Base-by-base conservation (phyloP, 805 yeast genomes). In the Candida schatavii region DNA sequence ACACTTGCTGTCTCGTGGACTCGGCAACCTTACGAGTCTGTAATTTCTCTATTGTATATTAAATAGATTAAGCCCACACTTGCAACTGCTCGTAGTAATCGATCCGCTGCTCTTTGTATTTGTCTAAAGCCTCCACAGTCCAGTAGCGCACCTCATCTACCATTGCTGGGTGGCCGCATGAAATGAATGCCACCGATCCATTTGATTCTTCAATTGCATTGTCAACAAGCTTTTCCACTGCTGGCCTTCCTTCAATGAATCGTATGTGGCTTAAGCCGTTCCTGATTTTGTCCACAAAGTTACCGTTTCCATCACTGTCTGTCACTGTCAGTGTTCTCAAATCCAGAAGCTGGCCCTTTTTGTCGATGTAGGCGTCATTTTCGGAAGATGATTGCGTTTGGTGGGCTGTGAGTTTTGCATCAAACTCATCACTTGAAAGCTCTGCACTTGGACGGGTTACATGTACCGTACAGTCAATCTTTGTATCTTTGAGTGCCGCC, bases 11-110 rank as follows among this genome's bases (percentile, higher is more conserved):
- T n/a, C n/a, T n/a, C n/a, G n/a, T n/a, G n/a, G n/a, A n/a, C n/a
- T n/a, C n/a, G n/a, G n/a, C n/a, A n/a, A n/a, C n/a, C n/a, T n/a
- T n/a, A n/a, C n/a, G n/a, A n/a, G n/a, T n/a, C n/a, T n/a, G n/a
- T n/a, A n/a, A n/a, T n/a, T n/a, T n/a, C n/a, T n/a, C n/a, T n/a
- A n/a, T n/a, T n/a, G n/a, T n/a, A n/a, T n/a, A n/a, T 25, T 25
- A 25, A 25, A 25, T 25, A n/a, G 11, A 23, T 46, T 48, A 67
- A 1, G 72, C 66, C 95, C 95, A 86, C 11, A 75, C 70, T 62
- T 84, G 88, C 37, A 83, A 72, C 54, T 85, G 90, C 56, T 88
- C 95, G 54, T 70, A 81, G 52, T 81, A 81, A 46, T 83, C 90
- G 15, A 85, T 75, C 34, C 85, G 71, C 37, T 72, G 66, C 13